Percentiles rank a stretch among this genome's conserved stretches.
These are phyloP conservation scores for Hypoxylon rickii DNA, from an alignment of 495 filamentous ascomycete species.

Conservation along the genomic window DNA sequence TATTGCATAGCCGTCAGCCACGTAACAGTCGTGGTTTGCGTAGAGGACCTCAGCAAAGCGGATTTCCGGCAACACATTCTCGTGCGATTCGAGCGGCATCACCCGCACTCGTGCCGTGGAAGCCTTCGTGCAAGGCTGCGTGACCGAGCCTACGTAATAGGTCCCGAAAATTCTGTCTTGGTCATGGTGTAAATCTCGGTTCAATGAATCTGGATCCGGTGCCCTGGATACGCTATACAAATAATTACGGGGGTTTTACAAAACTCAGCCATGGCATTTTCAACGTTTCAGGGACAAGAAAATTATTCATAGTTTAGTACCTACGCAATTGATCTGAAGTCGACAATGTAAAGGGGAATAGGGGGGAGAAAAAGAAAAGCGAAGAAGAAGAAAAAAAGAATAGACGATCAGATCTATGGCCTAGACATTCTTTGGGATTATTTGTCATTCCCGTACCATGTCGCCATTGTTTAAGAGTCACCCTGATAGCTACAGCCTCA, in stretches of 20 bases:
- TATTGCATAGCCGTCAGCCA: conserved; percentile 24
- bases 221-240: conserved; percentile 19
- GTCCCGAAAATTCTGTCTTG: conserved; percentile 10
- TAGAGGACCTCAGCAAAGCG: conserved; percentile 1
- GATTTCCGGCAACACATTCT: conserved; percentile 24
- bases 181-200: conserved; percentile 30
- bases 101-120: conserved; percentile 24
- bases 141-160: conserved; percentile 15
- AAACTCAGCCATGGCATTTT: conserved; percentile 9
- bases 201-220: conserved; percentile 30
- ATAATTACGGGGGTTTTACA: conserved; percentile 10
- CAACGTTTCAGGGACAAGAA: not conserved
- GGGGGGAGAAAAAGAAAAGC: not conserved
- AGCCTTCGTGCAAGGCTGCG: conserved; percentile 26
- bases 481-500: conserved; percentile 4
- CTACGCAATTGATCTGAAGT: no score
- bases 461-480: conserved; percentile 17
- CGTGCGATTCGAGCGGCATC: conserved; percentile 27
- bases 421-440: not conserved
- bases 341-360: no score
- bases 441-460: conserved; percentile 3
- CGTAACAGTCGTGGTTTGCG: conserved; percentile 6
- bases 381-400: not conserved
- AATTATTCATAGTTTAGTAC: no score
- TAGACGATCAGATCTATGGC: not conserved